Evolutionary conservation across 2,329 filamentous ascomycete genomes (phyloP), one percentile per base, ranked within the genome.

Genomic region (Paraphoma chrysanthemicola): DNA sequence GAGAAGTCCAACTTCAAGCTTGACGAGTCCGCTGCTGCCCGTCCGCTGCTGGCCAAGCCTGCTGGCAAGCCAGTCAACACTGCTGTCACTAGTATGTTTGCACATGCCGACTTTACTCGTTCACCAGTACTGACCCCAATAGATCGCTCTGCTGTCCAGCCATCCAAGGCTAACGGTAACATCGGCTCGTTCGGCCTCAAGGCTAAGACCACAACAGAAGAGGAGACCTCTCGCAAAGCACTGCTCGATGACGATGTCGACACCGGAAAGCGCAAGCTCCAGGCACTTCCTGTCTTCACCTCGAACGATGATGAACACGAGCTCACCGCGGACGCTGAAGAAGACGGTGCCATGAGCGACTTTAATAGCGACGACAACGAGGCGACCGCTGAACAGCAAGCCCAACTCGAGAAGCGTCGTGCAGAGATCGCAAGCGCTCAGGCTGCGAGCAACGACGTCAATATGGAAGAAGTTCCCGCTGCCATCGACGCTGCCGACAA

Each of bases 241-340:
- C 88, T 93, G 66, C 88, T 97, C 67, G 93, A 91, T 58, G 94
- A 97, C 70, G 94, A 97, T 68, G 92, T 96, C 69, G 89, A 88
- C 31, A 90, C 89, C 2, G 88, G 91, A 71, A 91, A 93, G 74
- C 97, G 96, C 80, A 74, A 67, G 46, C 86, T 99, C 63, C 92
- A 92, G 73, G 95, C 93, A 79, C 87, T 99, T 58, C 93, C 94
- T 55, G 89, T 89, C 63, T 86, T 89, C 70, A 85, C 85, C 64
- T 78, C 78, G 58, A 62, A 61, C 45, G 78, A 81, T 60, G 74
- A 75, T 43, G 78, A 23, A 23, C 23, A 81, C 70, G 66, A 69
- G 61, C 57, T 52, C 48, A 58, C 55, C n/a, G 59, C 54, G 11
- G 65, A 63, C 47, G 76, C 88, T 51, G 91, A 91, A 49, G 89